Conservation (phyloP, 2,329 filamentous ascomycete species). For the Talaromyces sp. region DNA sequence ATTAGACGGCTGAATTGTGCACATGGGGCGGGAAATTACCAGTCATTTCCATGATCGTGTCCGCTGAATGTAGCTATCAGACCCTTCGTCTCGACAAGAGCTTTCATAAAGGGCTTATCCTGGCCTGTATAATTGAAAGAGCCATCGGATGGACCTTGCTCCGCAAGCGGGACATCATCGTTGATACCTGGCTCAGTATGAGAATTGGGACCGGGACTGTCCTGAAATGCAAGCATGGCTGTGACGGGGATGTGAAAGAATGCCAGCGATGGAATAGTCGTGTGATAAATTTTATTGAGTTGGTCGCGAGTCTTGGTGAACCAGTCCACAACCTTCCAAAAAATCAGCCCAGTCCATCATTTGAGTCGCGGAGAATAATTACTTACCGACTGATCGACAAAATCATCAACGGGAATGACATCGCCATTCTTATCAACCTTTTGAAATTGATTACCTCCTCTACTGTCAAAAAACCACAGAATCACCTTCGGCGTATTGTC, state of each 20-base stretch:
- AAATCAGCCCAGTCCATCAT: background rate
- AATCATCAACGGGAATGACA: conserved; percentile 27
- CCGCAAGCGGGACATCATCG: conserved; percentile 40
- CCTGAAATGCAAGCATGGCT: conserved; percentile 43
- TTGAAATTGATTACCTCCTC: conserved; percentile 55
- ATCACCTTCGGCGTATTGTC: conserved; percentile 43
- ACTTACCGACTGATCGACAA: conserved; percentile 42
- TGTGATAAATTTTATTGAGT: conserved; percentile 30
- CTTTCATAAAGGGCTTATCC: conserved; percentile 62
- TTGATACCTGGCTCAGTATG: conserved; percentile 48
- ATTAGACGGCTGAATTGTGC: background rate
- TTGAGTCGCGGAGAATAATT: background rate
- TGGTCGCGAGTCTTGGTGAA: conserved; percentile 36
- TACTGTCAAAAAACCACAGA: conserved; percentile 70
- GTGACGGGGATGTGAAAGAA: conserved; percentile 56
- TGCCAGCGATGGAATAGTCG: conserved; percentile 34
- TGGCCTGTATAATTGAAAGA: conserved; percentile 40
- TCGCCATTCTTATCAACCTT: background rate
- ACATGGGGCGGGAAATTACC: conserved; percentile 45
- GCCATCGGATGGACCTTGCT: conserved; percentile 12
- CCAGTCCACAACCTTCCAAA: conserved; percentile 40
- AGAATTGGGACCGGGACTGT: conserved; percentile 39
- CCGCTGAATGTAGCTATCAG: conserved; percentile 60
- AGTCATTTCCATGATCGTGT: conserved; percentile 64
- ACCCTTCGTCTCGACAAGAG: conserved; percentile 53